Percentiles rank a stretch among this genome's conserved stretches.
phyloP scores from a whole-genome alignment of 2,329 filamentous ascomycete genomes.

The Cercospora janseana region DNA sequence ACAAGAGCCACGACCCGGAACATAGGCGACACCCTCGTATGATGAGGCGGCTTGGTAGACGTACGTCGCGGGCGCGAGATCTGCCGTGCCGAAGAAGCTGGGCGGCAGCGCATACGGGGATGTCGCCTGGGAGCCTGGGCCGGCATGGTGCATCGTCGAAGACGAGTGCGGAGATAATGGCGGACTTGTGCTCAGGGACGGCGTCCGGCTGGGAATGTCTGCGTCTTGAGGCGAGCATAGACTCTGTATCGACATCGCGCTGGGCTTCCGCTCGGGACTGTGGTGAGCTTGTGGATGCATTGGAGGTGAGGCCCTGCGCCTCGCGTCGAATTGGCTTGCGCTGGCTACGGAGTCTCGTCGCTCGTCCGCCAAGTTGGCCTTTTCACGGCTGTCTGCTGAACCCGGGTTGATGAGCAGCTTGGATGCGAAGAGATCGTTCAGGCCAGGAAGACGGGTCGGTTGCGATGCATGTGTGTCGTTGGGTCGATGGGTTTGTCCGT shows the following conservation, averaged over 20 bases:
- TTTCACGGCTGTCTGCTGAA: not conserved
- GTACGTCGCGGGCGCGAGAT: slow-evolving; percentile 17
- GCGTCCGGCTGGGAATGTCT: not conserved
- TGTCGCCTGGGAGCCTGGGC: not conserved
- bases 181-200: slow-evolving; percentile 7
- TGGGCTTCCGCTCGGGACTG: not conserved
- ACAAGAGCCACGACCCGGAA: slow-evolving; percentile 4
- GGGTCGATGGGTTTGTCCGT: not conserved
- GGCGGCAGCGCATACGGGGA: slow-evolving; percentile 9
- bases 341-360: slow-evolving; percentile 7
- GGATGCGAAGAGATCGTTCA: slow-evolving; percentile 19
- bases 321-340: slow-evolving; percentile 1
- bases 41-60: slow-evolving; percentile 17
- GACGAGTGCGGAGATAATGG: not conserved
- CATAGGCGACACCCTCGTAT: slow-evolving; percentile 12
- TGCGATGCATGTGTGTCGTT: not conserved
- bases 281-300: not conserved
- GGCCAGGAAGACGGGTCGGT: slow-evolving; percentile 11
- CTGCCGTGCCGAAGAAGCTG: slow-evolving; percentile 8
- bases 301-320: not conserved
- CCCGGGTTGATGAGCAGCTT: slow-evolving; percentile 16
- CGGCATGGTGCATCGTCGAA: slow-evolving; percentile 2
- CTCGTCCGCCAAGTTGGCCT: not conserved
- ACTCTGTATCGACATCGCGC: slow-evolving; percentile 11
- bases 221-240: slow-evolving; percentile 8